Percentiles rank a stretch among this genome's conserved stretches.
These are phyloP conservation scores for Zychaea mexicana DNA, from an alignment of 371 early-diverging fungal species.

Conservation along the genomic window DNA sequence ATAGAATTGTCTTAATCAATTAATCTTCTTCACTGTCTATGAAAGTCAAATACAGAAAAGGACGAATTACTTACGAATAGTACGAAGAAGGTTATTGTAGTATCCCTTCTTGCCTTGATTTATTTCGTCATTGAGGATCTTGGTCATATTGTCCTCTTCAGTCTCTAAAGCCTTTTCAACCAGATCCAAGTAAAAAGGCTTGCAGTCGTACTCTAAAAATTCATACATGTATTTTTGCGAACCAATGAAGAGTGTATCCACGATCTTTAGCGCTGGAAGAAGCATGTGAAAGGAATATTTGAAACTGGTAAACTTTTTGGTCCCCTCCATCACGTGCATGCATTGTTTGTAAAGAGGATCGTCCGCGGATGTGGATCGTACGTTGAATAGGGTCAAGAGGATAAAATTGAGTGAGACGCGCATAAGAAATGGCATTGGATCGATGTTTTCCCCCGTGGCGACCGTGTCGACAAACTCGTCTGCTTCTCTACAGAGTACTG, in stretches of 20 bases:
- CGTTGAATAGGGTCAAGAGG: neutral
- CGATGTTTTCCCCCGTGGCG: neutral
- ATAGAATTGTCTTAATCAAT: no score
- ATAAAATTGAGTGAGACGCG: neutral
- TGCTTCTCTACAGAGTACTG: neutral
- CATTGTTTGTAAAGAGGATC: slow-evolving; percentile 13
- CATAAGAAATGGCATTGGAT: neutral
- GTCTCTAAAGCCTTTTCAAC: neutral
- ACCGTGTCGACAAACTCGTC: neutral
- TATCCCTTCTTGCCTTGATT: neutral
- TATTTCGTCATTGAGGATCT: neutral
- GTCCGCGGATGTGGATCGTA: neutral
- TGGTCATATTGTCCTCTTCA: neutral
- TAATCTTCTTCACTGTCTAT: no score
- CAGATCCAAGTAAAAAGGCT: neutral
- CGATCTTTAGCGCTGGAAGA: slow-evolving; percentile 9
- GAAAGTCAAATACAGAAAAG: neutral
- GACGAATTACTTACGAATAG: neutral
- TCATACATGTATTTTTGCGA: neutral
- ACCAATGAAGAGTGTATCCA: neutral
- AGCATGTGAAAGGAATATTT: slow-evolving; percentile 4
- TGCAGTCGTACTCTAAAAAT: neutral
- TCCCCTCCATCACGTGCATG: neutral
- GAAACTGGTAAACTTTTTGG: neutral
- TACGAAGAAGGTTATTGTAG: neutral